phyloP scores from a whole-genome alignment of 306 rosid species.

The Pterocarpus santalinus region DNA sequence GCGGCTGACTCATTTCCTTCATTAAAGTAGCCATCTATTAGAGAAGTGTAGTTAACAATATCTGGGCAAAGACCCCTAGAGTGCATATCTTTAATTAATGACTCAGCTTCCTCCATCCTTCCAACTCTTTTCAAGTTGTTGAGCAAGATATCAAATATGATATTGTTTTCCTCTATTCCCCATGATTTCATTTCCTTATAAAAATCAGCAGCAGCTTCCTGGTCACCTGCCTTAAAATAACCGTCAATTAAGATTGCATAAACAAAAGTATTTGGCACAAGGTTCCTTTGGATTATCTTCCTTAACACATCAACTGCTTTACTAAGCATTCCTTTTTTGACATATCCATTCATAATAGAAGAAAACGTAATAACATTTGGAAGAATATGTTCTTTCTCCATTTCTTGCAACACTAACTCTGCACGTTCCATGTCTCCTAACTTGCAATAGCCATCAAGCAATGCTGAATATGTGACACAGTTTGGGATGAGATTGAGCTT shows the following conservation, averaged over 20 bases:
- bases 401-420: conserved; percentile 60
- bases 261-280: conserved; percentile 70
- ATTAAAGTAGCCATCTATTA: conserved; percentile 84
- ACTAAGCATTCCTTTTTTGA: conserved; percentile 79
- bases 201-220: conserved; percentile 66
- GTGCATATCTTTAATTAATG: conserved; percentile 62
- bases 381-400: conserved; percentile 64
- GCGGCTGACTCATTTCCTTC: conserved; percentile 73
- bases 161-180: conserved; percentile 72
- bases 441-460: conserved; percentile 78
- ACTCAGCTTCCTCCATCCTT: conserved; percentile 75
- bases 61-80: conserved; percentile 77
- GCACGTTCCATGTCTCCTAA: conserved; percentile 75
- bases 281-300: conserved; percentile 66
- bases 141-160: conserved; percentile 75
- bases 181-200: conserved; percentile 72
- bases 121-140: conserved; percentile 76
- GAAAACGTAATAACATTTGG: conserved; percentile 82
- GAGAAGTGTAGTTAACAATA: conserved; percentile 75
- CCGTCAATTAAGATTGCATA: conserved; percentile 78
- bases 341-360: conserved; percentile 77
- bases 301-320: conserved; percentile 68
- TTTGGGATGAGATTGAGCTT: conserved; percentile 72
- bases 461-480: conserved; percentile 73
- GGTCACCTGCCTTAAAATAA: conserved; percentile 69